Evolutionary conservation across 345 rosid genomes (phyloP).

Genomic region (Moricandia arvensis): DNA sequence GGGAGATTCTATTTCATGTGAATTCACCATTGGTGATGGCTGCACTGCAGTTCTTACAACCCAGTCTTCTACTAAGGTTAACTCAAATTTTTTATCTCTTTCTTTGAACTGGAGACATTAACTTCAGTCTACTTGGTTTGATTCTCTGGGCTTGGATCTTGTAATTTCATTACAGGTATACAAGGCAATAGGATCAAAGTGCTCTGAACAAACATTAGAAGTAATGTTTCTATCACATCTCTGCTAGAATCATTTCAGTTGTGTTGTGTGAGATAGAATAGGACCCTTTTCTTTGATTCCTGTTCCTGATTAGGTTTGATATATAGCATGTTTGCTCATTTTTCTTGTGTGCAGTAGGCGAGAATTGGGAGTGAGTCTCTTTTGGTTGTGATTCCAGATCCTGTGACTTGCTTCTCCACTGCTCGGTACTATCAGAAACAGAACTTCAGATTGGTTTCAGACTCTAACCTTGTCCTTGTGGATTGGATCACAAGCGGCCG

Average conservation of each 20-base stretch:
- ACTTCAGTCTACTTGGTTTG: background rate
- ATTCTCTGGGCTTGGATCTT: conserved; percentile 6
- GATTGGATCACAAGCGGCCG: conserved; percentile 98
- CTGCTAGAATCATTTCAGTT: background rate
- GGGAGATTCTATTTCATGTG: conserved; percentile 66
- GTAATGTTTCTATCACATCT: conserved; percentile 42
- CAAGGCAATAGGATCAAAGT: conserved; percentile 72
- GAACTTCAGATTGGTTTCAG: conserved; percentile 58
- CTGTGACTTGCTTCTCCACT: conserved; percentile 88
- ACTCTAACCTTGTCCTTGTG: conserved; percentile 72
- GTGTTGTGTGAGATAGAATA: background rate
- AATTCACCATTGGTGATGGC: conserved; percentile 58
- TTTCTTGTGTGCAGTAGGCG: conserved; percentile 43
- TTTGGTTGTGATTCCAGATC: conserved; percentile 81
- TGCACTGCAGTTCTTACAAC: conserved; percentile 79
- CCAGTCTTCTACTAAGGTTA: conserved; percentile 91
- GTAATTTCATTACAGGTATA: conserved; percentile 52
- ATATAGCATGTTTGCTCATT: background rate
- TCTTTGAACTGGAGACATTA: background rate
- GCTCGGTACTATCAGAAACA: conserved; percentile 89
- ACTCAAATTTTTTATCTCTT: background rate
- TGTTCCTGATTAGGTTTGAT: conserved; percentile 34
- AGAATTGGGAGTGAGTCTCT: conserved; percentile 64
- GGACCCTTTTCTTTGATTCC: background rate
- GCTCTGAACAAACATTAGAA: conserved; percentile 65